phyloP scores from a whole-genome alignment of 1,284 basidiomycete species.

The Phellinidium pouzarii region DNA sequence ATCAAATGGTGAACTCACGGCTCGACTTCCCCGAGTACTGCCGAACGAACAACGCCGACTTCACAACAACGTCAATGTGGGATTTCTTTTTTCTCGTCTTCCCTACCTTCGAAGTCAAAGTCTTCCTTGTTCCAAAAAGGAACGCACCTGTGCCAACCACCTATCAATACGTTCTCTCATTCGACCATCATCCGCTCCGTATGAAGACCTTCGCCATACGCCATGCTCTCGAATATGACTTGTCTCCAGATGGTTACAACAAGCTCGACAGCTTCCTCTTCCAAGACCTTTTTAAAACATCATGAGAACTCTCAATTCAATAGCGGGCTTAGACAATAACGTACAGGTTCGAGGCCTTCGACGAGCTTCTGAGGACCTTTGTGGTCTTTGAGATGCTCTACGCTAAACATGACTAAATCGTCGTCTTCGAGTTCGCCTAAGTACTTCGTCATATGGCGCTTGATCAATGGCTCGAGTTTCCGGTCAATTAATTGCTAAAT shows the following conservation, averaged over 20 bases:
- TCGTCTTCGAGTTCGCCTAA: slow-evolving; percentile 85
- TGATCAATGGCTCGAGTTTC: slow-evolving; percentile 76
- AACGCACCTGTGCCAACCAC: slow-evolving; percentile 14
- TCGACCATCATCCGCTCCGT: slow-evolving; percentile 64
- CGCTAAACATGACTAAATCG: slow-evolving; percentile 83
- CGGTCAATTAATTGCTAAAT: slow-evolving; percentile 65
- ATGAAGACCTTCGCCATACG: slow-evolving; percentile 76
- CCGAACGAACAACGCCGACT: slow-evolving; percentile 7
- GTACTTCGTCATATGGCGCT: slow-evolving; percentile 73
- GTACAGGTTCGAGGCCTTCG: slow-evolving; percentile 81
- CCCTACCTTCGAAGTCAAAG: slow-evolving; percentile 9
- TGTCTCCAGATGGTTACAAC: slow-evolving; percentile 78
- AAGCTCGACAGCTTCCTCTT: slow-evolving; percentile 78
- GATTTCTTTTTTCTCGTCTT: background rate
- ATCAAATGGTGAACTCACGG: slow-evolving; percentile 45
- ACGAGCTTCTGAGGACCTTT: slow-evolving; percentile 76
- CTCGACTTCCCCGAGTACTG: slow-evolving; percentile 24
- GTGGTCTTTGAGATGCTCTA: slow-evolving; percentile 83
- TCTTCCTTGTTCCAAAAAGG: slow-evolving; percentile 14
- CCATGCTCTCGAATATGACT: slow-evolving; percentile 86
- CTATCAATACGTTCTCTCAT: background rate
- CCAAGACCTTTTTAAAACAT: slow-evolving; percentile 56
- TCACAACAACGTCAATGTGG: background rate
- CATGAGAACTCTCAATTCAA: slow-evolving; percentile 2
- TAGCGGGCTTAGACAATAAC: slow-evolving; percentile 30